Evolutionary conservation across 345 rosid genomes (phyloP).

Genomic region (Gossypium rotundifolium): DNA sequence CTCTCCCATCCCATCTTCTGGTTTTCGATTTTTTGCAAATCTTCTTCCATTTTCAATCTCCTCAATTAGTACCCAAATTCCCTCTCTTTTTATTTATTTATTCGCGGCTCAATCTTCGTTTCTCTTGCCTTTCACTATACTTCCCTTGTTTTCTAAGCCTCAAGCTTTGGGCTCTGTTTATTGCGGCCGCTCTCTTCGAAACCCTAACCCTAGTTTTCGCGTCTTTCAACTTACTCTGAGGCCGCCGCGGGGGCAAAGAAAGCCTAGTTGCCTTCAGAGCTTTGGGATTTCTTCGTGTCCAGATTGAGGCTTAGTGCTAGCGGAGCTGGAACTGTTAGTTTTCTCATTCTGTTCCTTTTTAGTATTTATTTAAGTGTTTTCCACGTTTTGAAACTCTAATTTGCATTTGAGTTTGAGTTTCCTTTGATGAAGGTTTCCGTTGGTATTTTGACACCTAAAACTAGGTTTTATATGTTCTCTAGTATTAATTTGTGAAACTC

Average conservation of each 20-base stretch:
- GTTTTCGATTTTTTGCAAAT: background rate
- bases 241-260: background rate
- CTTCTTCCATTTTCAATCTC: background rate
- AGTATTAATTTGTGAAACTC: background rate
- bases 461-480: background rate
- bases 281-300: background rate
- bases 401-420: background rate
- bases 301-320: background rate
- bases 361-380: background rate
- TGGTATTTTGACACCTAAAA: background rate
- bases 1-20: background rate
- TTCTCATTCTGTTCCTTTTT: background rate
- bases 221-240: background rate
- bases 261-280: background rate
- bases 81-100: no score
- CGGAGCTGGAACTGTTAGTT: background rate
- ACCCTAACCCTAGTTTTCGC: slow-evolving; percentile 4
- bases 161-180: background rate
- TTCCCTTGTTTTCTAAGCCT: background rate
- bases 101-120: background rate
- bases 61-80: background rate
- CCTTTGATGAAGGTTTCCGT: background rate
- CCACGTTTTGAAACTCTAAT: background rate
- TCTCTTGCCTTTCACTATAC: background rate
- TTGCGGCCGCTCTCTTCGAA: background rate